A percentile compares a stretch with the other conserved stretches of the same genome.
These are phyloP conservation scores for Fusarium dlaminii DNA, from an alignment of 2,329 filamentous ascomycete species.

Conservation along the genomic window DNA sequence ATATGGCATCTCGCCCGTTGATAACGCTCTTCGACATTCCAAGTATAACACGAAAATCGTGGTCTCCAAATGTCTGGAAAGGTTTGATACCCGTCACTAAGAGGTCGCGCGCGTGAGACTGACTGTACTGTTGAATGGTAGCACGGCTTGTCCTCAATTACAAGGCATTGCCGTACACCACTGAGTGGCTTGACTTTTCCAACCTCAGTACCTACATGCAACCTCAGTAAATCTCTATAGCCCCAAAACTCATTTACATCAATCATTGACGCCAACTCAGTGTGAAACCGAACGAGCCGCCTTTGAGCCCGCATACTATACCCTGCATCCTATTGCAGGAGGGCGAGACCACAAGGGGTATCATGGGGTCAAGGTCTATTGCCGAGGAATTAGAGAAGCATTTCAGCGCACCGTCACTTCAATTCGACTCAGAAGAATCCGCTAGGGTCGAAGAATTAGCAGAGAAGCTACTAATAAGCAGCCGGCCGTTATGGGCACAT, in stretches of 20 bases:
- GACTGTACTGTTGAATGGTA: background rate
- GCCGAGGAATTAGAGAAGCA: background rate
- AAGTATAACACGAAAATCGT: background rate
- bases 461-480: background rate
- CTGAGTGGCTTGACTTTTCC: background rate
- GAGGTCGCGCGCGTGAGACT: background rate
- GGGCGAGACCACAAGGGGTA: background rate
- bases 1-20: background rate
- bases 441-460: background rate
- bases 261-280: background rate
- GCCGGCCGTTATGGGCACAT: background rate
- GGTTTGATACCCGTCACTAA: background rate
- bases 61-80: conserved; percentile 3
- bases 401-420: background rate
- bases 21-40: background rate
- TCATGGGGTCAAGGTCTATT: background rate
- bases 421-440: background rate
- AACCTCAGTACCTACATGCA: background rate
- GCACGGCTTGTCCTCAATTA: background rate
- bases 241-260: rapidly evolving
- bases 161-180: background rate
- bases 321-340: background rate
- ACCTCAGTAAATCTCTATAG: rapidly evolving
- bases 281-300: background rate
- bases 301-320: background rate